A percentile compares a stretch with the other conserved stretches of the same genome.
Evolutionary conservation across 2,329 filamentous ascomycete species (phyloP).

Genomic region (Colletotrichum salicis): DNA sequence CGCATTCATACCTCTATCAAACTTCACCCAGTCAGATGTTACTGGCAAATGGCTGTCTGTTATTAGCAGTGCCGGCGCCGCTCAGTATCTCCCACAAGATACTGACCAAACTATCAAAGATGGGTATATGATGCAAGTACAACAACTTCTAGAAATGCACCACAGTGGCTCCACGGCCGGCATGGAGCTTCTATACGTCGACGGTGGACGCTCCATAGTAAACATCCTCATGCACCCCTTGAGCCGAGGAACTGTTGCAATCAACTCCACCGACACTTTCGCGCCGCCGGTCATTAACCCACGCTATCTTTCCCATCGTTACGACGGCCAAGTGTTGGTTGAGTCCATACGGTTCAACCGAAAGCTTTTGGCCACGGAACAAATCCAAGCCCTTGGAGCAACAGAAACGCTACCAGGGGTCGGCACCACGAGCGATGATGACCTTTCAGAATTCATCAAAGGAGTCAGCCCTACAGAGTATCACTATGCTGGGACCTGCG

Average conservation of each 20-base stretch:
- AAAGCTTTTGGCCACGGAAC: slow-evolving; percentile 9
- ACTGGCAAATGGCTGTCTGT: slow-evolving; percentile 39
- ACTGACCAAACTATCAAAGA: slow-evolving; percentile 46
- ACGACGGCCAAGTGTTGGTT: slow-evolving; percentile 11
- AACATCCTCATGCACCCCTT: slow-evolving; percentile 51
- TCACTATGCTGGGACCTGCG: slow-evolving; percentile 42
- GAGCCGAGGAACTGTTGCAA: slow-evolving; percentile 50
- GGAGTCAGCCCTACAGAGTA: slow-evolving; percentile 9
- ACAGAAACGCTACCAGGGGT: slow-evolving; percentile 37
- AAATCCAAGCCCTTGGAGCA: slow-evolving; percentile 10
- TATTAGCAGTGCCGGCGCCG: slow-evolving; percentile 40
- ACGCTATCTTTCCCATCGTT: slow-evolving; percentile 21
- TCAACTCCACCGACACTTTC: slow-evolving; percentile 47
- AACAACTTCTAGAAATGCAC: slow-evolving; percentile 43
- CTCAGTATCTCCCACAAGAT: slow-evolving; percentile 45
- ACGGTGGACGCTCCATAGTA: slow-evolving; percentile 42
- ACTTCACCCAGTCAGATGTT: slow-evolving; percentile 39
- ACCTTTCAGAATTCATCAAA: slow-evolving; percentile 3
- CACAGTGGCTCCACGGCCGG: slow-evolving; percentile 38
- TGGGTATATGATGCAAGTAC: slow-evolving; percentile 50
- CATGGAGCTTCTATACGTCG: slow-evolving; percentile 46
- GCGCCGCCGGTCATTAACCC: slow-evolving; percentile 33
- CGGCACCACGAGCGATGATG: slow-evolving; percentile 29
- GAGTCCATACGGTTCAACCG: slow-evolving; percentile 36
- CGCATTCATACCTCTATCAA: slow-evolving; percentile 36